phyloP scores from a whole-genome alignment of 2,329 filamentous ascomycete genomes.

The Arthrocladium fulminans region DNA sequence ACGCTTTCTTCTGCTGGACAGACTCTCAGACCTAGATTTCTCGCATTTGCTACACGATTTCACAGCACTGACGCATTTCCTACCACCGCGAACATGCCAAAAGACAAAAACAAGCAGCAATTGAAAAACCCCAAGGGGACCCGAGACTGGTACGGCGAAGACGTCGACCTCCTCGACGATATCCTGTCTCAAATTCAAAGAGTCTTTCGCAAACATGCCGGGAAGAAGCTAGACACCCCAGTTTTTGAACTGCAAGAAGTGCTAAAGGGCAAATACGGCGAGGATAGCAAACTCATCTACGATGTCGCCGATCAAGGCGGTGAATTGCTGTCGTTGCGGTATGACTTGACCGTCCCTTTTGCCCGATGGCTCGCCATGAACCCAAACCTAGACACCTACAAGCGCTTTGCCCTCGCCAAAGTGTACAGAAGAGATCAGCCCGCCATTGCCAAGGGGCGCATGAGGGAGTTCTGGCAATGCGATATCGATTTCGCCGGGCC shows the following conservation, averaged over 20 bases:
- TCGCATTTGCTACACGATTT: not conserved
- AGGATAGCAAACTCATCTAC: constrained; percentile 88
- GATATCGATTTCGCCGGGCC: constrained; percentile 87
- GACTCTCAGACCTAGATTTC: not conserved
- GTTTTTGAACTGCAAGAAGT: constrained; percentile 86
- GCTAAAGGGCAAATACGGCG: constrained; percentile 80
- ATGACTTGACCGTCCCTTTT: constrained; percentile 82
- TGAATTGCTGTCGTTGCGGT: constrained; percentile 72
- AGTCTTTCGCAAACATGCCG: constrained; percentile 78
- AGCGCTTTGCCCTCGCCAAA: constrained; percentile 92
- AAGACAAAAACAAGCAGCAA: constrained; percentile 23
- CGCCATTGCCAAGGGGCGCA: constrained; percentile 80
- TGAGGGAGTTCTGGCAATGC: constrained; percentile 96
- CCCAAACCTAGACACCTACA: constrained; percentile 69
- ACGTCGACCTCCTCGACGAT: constrained; percentile 71
- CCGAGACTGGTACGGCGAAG: constrained; percentile 72
- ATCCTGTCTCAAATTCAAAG: constrained; percentile 68
- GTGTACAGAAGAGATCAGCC: constrained; percentile 76
- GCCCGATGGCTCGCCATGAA: constrained; percentile 93
- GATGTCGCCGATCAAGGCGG: constrained; percentile 81
- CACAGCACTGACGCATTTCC: not conserved
- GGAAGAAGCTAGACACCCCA: constrained; percentile 66
- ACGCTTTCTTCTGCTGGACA: constrained; percentile 3
- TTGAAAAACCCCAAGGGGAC: constrained; percentile 89
- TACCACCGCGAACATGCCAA: constrained; percentile 12